Evolutionary conservation across 1,284 basidiomycete genomes (phyloP).

Genomic region (Tilletia horrida): DNA sequence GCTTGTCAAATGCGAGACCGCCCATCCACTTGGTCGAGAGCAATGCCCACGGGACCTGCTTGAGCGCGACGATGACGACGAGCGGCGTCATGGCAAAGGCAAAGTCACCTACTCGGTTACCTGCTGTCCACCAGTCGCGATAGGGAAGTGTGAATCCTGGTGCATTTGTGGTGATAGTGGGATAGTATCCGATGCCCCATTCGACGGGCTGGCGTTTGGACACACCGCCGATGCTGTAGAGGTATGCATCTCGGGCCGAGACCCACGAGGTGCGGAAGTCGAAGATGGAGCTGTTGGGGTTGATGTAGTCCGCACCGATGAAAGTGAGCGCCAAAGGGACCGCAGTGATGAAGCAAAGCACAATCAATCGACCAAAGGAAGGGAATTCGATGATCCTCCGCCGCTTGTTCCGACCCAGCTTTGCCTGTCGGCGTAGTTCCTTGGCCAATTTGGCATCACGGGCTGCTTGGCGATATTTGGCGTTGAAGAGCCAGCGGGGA

Average conservation of each 20-base stretch:
- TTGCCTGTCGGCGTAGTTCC: no score
- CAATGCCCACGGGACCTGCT: slow-evolving; percentile 75
- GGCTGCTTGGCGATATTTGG: neutral
- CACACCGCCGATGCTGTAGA: slow-evolving; percentile 10
- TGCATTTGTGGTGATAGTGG: slow-evolving; percentile 35
- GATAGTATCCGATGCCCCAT: slow-evolving; percentile 46
- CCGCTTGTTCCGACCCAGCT: slow-evolving; percentile 17
- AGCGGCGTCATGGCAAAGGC: slow-evolving; percentile 75
- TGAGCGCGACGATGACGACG: slow-evolving; percentile 72
- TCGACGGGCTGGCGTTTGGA: slow-evolving; percentile 29
- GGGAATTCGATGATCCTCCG: slow-evolving; percentile 41
- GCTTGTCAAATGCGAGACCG: slow-evolving; percentile 73
- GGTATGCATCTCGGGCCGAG: neutral
- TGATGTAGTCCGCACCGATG: slow-evolving; percentile 72
- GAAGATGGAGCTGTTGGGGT: slow-evolving; percentile 59
- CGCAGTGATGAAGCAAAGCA: slow-evolving; percentile 42
- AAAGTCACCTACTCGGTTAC: slow-evolving; percentile 70
- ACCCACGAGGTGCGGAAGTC: slow-evolving; percentile 27
- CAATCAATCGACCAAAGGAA: slow-evolving; percentile 35
- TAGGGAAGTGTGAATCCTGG: slow-evolving; percentile 65
- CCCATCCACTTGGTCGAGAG: slow-evolving; percentile 70
- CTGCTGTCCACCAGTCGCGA: slow-evolving; percentile 75
- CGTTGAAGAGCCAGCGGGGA: slow-evolving; percentile 2
- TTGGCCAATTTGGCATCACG: no score
- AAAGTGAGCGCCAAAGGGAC: slow-evolving; percentile 54